Percentiles rank a stretch among this genome's conserved stretches.
phyloP scores from a whole-genome alignment of 2,329 filamentous ascomycete species.

The Paecilomyces formosus region DNA sequence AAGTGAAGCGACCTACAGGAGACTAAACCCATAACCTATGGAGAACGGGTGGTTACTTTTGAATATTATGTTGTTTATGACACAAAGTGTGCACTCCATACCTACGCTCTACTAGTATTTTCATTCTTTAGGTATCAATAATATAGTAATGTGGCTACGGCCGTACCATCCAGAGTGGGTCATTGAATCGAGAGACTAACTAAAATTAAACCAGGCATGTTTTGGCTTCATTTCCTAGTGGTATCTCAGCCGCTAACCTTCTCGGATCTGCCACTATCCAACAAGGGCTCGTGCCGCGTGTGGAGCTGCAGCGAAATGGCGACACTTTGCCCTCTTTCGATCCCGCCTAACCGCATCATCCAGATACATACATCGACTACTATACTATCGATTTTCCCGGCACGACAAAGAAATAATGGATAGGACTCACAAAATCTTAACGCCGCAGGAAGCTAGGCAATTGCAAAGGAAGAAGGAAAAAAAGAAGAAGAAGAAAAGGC shows the following conservation, averaged over 20 bases:
- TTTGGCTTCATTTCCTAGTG: background rate
- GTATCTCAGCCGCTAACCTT: too few relatives aligned
- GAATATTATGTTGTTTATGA: too few relatives aligned
- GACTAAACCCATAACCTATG: too few relatives aligned
- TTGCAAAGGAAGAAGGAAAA: too few relatives aligned
- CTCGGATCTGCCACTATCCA: background rate
- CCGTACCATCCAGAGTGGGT: background rate
- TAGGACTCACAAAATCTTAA: background rate
- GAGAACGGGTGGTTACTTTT: too few relatives aligned
- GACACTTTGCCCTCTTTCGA: background rate
- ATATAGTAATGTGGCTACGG: background rate
- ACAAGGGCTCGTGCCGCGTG: background rate
- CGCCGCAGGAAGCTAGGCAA: background rate
- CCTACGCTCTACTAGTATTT: background rate
- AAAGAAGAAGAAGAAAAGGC: too few relatives aligned
- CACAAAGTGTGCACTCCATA: background rate
- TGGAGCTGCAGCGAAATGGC: background rate
- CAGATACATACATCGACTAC: too few relatives aligned
- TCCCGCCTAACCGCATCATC: background rate
- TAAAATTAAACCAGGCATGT: background rate
- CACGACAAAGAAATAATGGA: background rate
- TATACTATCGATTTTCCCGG: too few relatives aligned
- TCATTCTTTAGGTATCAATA: background rate
- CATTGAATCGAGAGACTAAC: background rate
- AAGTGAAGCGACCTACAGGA: too few relatives aligned